Conservation (phyloP, 2,329 filamentous ascomycete species). For the Aspergillus sojae region DNA sequence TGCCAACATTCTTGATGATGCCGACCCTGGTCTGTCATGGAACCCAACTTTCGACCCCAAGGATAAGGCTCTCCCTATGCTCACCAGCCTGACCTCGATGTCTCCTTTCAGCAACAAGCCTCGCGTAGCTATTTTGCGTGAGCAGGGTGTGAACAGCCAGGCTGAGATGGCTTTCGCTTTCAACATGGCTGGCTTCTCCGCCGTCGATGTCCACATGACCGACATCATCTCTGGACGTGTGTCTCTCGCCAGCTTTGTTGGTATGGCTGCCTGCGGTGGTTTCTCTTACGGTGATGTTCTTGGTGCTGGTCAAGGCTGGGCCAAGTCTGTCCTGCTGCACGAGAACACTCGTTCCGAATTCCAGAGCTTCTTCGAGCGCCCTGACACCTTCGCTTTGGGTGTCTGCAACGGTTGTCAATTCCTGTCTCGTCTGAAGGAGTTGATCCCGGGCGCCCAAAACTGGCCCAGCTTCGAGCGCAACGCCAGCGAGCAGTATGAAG, state of each 20-base stretch:
- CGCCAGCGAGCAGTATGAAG: constrained; percentile 85
- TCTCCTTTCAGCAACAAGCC: constrained; percentile 64
- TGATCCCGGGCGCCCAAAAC: constrained; percentile 78
- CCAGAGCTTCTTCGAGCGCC: constrained; percentile 78
- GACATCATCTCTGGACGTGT: constrained; percentile 79
- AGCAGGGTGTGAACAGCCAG: constrained; percentile 93
- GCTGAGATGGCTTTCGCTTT: constrained; percentile 99
- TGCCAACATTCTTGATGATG: constrained; percentile 70
- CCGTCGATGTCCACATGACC: constrained; percentile 95
- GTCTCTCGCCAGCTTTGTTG: constrained; percentile 79
- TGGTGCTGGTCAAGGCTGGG: constrained; percentile 95
- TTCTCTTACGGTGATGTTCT: constrained; percentile 94
- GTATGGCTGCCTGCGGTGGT: constrained; percentile 91
- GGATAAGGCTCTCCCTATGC: constrained; percentile 73
- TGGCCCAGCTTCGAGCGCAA: constrained; percentile 92
- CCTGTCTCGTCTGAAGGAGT: constrained; percentile 75
- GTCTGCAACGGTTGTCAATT: constrained; percentile 99
- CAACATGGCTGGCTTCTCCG: constrained; percentile 84
- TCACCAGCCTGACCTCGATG: constrained; percentile 61
- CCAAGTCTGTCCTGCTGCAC: constrained; percentile 88
- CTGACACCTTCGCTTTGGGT: constrained; percentile 88
- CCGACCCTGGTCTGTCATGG: constrained; percentile 82
- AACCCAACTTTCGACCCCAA: constrained; percentile 78
- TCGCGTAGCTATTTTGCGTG: constrained; percentile 86
- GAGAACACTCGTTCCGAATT: constrained; percentile 75